These are phyloP conservation scores for Ogataea chonburiensis DNA, from an alignment of 805 yeast genomes.

Conservation along the genomic window DNA sequence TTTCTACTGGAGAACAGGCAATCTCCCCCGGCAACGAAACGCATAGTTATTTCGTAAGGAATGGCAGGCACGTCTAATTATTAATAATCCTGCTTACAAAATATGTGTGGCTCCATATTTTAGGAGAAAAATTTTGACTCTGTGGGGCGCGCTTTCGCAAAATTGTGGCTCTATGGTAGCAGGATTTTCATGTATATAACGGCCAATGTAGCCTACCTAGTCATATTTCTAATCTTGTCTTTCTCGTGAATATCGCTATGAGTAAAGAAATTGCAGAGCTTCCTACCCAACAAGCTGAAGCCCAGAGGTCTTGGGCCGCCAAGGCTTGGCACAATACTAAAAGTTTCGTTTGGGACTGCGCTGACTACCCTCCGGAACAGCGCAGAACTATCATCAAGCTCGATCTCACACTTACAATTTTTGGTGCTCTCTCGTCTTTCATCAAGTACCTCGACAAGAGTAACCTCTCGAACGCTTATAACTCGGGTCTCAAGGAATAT, in stretches of 20 bases:
- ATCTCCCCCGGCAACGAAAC: conserved; percentile 31
- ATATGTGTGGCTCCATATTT: too few species aligned
- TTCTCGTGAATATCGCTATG: too few species aligned
- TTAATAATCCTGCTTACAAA: too few species aligned
- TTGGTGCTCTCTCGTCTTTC: conserved; percentile 33
- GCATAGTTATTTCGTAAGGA: conserved; percentile 10
- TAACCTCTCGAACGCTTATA: conserved; percentile 62
- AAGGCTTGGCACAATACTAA: conserved; percentile 3
- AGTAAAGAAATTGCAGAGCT: not conserved
- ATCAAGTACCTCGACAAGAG: conserved; percentile 59
- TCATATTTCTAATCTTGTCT: too few species aligned
- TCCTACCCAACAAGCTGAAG: not conserved
- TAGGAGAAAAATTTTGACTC: too few species aligned
- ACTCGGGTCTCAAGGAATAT: conserved; percentile 56
- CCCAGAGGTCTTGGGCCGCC: not conserved
- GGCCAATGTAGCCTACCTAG: too few species aligned
- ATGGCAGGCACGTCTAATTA: too few species aligned
- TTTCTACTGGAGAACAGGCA: conserved; percentile 30
- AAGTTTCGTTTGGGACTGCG: conserved; percentile 18
- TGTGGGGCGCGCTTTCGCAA: too few species aligned
- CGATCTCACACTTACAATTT: conserved; percentile 31
- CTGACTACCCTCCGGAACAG: conserved; percentile 35
- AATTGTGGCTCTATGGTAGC: too few species aligned
- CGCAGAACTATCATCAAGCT: conserved; percentile 33
- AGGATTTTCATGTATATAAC: too few species aligned